Evolutionary conservation across 768 basidiomycete genomes (phyloP).

Genomic region (Cytidiella melzeri): DNA sequence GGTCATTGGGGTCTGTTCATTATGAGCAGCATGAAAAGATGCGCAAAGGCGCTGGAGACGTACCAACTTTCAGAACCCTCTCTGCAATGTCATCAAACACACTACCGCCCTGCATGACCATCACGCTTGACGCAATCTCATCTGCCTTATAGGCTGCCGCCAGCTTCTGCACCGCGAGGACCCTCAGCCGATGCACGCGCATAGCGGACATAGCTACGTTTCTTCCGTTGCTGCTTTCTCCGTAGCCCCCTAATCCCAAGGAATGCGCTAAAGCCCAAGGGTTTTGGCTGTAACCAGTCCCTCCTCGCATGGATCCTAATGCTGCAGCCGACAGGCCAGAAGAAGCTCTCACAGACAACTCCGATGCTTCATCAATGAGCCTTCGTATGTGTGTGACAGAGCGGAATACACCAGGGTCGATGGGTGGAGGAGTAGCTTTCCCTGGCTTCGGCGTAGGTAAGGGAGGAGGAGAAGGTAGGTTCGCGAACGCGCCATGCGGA

Average conservation of each 20-base stretch:
- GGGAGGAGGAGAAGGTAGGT: conserved; percentile 32
- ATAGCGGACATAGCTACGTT: conserved; percentile 81
- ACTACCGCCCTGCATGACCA: conserved; percentile 93
- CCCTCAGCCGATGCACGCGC: conserved; percentile 74
- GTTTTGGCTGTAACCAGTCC: conserved; percentile 33
- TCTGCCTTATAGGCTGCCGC: conserved; percentile 82
- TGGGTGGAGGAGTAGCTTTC: conserved; percentile 75
- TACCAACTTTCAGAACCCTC: conserved; percentile 67
- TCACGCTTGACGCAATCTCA: conserved; percentile 88
- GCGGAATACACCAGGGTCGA: conserved; percentile 84
- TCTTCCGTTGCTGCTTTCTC: conserved; percentile 52
- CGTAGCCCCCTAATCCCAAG: conserved; percentile 56
- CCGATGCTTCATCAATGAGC: conserved; percentile 86
- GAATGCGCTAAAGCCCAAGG: conserved; percentile 62
- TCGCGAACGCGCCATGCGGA: conserved; percentile 22
- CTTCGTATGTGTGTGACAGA: conserved; percentile 68
- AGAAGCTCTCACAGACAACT: conserved; percentile 81
- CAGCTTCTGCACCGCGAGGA: conserved; percentile 80
- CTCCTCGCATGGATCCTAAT: conserved; percentile 56
- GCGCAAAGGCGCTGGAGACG: conserved; percentile 17
- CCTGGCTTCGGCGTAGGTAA: conserved; percentile 53
- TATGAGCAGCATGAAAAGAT: conserved; percentile 6
- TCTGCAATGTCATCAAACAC: conserved; percentile 92
- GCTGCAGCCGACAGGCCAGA: conserved; percentile 77
- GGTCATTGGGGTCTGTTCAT: conserved; percentile 60